A percentile compares a stretch with the other conserved stretches of the same genome.
These are phyloP conservation scores for Cryptococcus depauperatus DNA, from an alignment of 1,284 basidiomycete genomes.

Conservation along the genomic window DNA sequence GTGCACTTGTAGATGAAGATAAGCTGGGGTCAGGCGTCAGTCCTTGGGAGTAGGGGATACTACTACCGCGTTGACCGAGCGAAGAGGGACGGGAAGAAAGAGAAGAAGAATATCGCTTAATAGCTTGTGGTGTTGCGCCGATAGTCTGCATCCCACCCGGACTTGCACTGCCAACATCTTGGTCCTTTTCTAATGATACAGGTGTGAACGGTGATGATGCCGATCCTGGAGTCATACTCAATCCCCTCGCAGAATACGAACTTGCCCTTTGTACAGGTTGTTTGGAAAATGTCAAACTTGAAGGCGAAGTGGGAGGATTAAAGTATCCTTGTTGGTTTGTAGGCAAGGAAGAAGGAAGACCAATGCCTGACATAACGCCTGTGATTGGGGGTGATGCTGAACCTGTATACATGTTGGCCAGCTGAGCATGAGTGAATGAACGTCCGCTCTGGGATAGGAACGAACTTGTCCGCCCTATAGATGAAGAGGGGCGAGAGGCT, in stretches of 20 bases:
- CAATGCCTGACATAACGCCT: conserved; percentile 17
- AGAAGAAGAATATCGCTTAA: conserved; percentile 39
- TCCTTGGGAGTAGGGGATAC: background rate
- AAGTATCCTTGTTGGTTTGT: conserved; percentile 13
- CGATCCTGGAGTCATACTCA: conserved; percentile 16
- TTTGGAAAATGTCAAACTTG: conserved; percentile 33
- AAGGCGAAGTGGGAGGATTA: conserved; percentile 14
- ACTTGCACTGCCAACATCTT: conserved; percentile 4
- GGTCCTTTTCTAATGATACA: conserved; percentile 28
- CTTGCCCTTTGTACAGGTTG: conserved; percentile 24
- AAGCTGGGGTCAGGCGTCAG: conserved; percentile 4
- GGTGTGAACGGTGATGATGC: conserved; percentile 32
- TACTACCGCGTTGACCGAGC: background rate
- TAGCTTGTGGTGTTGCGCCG: conserved; percentile 17
- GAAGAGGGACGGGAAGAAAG: conserved; percentile 22
- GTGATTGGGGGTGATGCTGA: conserved; percentile 23
- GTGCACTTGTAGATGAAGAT: conserved; percentile 5
- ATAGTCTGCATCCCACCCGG: conserved; percentile 3
- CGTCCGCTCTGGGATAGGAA: conserved; percentile 44
- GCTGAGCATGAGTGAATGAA: conserved; percentile 42
- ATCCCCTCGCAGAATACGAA: conserved; percentile 20
- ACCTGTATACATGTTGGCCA: conserved; percentile 27
- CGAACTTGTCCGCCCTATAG: conserved; percentile 34
- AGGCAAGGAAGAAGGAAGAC: conserved; percentile 17
- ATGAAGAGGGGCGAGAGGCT: conserved; percentile 18